A percentile compares a stretch with the other conserved stretches of the same genome.
These are phyloP conservation scores for Aureobasidium sp. DNA, from an alignment of 2,329 filamentous ascomycete species.

Conservation along the genomic window DNA sequence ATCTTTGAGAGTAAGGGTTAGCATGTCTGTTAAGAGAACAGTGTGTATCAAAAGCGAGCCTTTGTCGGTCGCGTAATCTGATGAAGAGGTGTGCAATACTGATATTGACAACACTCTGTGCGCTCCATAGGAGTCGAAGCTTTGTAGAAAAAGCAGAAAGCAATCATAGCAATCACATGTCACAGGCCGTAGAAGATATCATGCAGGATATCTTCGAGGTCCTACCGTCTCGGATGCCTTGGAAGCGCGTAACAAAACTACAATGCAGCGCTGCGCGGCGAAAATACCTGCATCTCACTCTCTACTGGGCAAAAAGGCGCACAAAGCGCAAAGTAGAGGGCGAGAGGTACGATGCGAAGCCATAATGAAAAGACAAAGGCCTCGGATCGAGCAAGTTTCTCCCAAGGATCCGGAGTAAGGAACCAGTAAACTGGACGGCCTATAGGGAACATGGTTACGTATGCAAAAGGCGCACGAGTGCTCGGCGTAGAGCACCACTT, in stretches of 20 bases:
- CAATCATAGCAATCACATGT: constrained; percentile 33
- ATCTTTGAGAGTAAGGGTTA: constrained; percentile 75
- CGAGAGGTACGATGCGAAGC: constrained; percentile 15
- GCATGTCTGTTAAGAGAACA: constrained; percentile 49
- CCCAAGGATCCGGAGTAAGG: constrained; percentile 74
- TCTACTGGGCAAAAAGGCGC: constrained; percentile 15
- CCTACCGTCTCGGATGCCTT: constrained; percentile 52
- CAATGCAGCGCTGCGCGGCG: constrained; percentile 16
- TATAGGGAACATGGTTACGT: constrained; percentile 79
- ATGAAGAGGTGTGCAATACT: constrained; percentile 24
- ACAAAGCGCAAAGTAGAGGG: constrained; percentile 42
- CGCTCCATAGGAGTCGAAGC: constrained; percentile 13
- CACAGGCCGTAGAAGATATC: constrained; percentile 39
- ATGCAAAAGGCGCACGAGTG: constrained; percentile 76
- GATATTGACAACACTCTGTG: constrained; percentile 39
- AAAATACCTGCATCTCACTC: constrained; percentile 16
- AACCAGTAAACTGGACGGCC: constrained; percentile 78
- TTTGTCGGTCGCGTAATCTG: constrained; percentile 44
- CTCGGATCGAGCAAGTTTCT: constrained; percentile 54
- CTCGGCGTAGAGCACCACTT: constrained; percentile 63
- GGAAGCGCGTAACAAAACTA: constrained; percentile 47
- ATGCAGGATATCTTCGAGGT: constrained; percentile 46
- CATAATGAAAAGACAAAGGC: constrained; percentile 63
- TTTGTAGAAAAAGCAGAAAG: constrained; percentile 22
- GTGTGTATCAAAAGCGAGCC: constrained; percentile 42